Evolutionary conservation across 768 basidiomycete genomes (phyloP).

Genomic region (Chalciporus sphaerocephalus): DNA sequence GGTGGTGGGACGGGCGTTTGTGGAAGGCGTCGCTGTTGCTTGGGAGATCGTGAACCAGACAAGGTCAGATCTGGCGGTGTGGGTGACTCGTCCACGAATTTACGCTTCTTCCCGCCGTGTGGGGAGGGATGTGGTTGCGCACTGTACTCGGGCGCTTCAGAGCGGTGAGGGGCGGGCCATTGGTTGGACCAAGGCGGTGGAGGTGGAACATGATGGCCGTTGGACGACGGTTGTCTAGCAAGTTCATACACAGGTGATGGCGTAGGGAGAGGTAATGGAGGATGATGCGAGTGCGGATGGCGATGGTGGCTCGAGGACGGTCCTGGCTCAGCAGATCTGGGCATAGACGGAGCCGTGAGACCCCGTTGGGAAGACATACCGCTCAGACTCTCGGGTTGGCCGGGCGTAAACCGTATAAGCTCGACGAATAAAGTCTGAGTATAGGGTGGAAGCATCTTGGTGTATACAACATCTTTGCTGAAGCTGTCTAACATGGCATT

Average conservation of each 20-base stretch:
- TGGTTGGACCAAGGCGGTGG: constrained; percentile 34
- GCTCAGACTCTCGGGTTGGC: constrained; percentile 28
- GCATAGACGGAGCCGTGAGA: constrained; percentile 12
- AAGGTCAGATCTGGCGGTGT: constrained; percentile 17
- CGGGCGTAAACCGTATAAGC: constrained; percentile 45
- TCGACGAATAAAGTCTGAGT: constrained; percentile 72
- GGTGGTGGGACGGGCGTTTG: constrained; percentile 31
- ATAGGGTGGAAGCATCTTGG: constrained; percentile 59
- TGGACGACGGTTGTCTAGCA: constrained; percentile 26
- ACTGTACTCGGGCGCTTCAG: constrained; percentile 25
- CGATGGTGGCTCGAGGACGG: constrained; percentile 30
- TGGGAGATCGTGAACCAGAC: constrained; percentile 29
- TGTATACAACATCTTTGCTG: constrained; percentile 68
- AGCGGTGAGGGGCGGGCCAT: constrained; percentile 25
- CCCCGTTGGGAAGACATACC: constrained; percentile 16
- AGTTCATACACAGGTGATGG: constrained; percentile 35
- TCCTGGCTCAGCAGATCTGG: constrained; percentile 26
- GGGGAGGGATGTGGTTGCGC: constrained; percentile 22
- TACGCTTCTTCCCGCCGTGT: constrained; percentile 33
- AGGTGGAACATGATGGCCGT: constrained; percentile 33
- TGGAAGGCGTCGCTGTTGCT: constrained; percentile 32
- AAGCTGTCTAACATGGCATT: constrained; percentile 70
- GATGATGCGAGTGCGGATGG: constrained; percentile 27
- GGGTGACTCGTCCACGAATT: constrained; percentile 33
- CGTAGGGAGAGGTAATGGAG: constrained; percentile 30